Evolutionary conservation across 306 rosid species (phyloP).

Genomic region (Rubus idaeus): DNA sequence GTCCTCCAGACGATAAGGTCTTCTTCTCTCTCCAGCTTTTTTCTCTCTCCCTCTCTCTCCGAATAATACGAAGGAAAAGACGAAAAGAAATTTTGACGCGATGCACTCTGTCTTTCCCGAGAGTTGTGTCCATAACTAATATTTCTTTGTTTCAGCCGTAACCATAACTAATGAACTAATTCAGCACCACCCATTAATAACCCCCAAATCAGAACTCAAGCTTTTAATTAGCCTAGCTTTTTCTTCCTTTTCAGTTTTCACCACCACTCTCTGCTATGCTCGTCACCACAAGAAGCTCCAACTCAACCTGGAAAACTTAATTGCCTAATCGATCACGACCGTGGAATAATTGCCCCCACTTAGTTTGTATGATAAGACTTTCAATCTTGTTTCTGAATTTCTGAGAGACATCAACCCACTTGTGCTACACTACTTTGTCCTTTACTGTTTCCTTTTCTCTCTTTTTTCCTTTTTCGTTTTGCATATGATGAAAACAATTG

Average conservation of each 20-base stretch:
- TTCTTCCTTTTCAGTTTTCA: too few relatives aligned
- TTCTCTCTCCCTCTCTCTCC: constrained; percentile 27
- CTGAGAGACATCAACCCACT: not conserved
- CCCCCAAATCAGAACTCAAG: not conserved
- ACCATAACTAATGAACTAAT: not conserved
- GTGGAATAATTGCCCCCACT: not conserved
- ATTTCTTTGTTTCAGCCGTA: not conserved
- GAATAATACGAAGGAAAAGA: constrained; percentile 42
- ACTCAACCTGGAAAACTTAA: constrained; percentile 1
- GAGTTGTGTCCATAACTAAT: constrained; percentile 15
- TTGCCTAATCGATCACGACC: not conserved
- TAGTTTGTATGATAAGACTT: not conserved
- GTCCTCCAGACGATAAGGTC: constrained; percentile 9
- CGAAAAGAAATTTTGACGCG: constrained; percentile 38
- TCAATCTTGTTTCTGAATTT: not conserved
- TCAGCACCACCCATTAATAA: not conserved
- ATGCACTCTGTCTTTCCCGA: constrained; percentile 15
- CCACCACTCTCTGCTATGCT: not conserved
- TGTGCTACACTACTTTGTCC: not conserved
- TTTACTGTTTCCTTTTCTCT: not conserved
- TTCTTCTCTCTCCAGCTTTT: constrained; percentile 9
- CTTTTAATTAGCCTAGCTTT: not conserved
- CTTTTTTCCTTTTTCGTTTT: not conserved
- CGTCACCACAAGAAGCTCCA: not conserved
- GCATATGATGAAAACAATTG: not conserved